These are phyloP conservation scores for Toxicodendron radicans DNA, from an alignment of 345 rosid species.

Conservation along the genomic window DNA sequence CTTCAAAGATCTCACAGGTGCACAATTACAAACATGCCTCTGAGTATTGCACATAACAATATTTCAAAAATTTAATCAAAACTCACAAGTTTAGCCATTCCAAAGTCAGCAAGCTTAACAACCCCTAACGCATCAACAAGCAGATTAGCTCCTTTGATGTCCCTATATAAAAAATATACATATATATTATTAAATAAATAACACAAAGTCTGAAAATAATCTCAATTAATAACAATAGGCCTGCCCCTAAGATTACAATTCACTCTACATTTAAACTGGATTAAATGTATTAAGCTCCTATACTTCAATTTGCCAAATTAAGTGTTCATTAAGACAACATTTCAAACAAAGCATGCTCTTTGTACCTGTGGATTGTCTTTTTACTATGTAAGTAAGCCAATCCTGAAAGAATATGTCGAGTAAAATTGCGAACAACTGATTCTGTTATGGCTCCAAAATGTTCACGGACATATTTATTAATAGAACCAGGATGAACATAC, in stretches of 20 bases:
- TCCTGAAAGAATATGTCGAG: constrained; percentile 92
- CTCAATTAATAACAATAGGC: background rate
- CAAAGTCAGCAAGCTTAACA: constrained; percentile 96
- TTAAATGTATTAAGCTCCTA: background rate
- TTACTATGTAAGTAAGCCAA: constrained; percentile 82
- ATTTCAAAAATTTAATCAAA: background rate
- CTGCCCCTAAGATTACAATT: constrained; percentile 7
- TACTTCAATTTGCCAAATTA: background rate
- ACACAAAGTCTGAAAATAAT: background rate
- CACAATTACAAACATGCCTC: background rate
- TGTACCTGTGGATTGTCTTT: constrained; percentile 91
- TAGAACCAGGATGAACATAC: constrained; percentile 97
- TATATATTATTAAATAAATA: constrained; percentile 20
- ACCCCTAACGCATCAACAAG: constrained; percentile 96
- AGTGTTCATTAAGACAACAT: background rate
- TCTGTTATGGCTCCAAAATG: constrained; percentile 95
- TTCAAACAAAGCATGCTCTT: background rate
- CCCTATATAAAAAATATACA: constrained; percentile 48
- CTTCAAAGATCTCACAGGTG: background rate
- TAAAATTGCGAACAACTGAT: constrained; percentile 82
- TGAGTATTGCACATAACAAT: background rate
- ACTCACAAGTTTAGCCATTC: constrained; percentile 98
- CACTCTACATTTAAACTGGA: background rate
- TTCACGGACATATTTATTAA: constrained; percentile 78
- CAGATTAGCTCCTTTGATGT: constrained; percentile 96